phyloP scores from a whole-genome alignment of 108 stramenopile genomes.

The Nannochloropsis salina region DNA sequence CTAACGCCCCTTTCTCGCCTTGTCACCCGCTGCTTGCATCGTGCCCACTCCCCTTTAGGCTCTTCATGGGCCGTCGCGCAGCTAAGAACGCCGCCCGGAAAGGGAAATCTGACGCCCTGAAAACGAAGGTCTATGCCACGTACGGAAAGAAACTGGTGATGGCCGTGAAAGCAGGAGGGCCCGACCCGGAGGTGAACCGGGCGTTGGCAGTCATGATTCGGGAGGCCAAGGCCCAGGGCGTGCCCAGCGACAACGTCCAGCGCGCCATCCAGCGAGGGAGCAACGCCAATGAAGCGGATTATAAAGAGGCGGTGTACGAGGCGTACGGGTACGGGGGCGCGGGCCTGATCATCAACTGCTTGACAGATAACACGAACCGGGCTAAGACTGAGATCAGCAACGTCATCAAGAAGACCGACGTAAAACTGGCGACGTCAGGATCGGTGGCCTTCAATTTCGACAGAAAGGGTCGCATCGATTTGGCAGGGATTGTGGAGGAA shows the following conservation, averaged over 20 bases:
- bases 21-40: too few species aligned
- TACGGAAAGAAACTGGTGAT: constrained; percentile 47
- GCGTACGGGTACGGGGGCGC: constrained; percentile 53
- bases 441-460: constrained; percentile 51
- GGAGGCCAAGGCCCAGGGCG: constrained; percentile 47
- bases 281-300: constrained; percentile 44
- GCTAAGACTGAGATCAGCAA: constrained; percentile 47
- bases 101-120: constrained; percentile 38
- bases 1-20: too few species aligned
- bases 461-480: constrained; percentile 36
- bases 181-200: constrained; percentile 45
- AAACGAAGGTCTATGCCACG: constrained; percentile 36
- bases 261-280: constrained; percentile 51
- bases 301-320: constrained; percentile 50
- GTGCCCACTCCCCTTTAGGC: background rate
- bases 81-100: constrained; percentile 44
- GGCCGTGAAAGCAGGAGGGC: constrained; percentile 53
- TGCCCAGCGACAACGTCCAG: constrained; percentile 51
- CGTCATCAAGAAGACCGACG: constrained; percentile 40
- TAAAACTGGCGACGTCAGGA: constrained; percentile 46
- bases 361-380: constrained; percentile 52
- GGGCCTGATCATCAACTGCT: constrained; percentile 47
- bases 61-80: constrained; percentile 39
- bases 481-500: constrained; percentile 36
- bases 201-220: constrained; percentile 38